Evolutionary conservation across 495 filamentous ascomycete genomes (phyloP).

Genomic region (Xylaria scruposa): DNA sequence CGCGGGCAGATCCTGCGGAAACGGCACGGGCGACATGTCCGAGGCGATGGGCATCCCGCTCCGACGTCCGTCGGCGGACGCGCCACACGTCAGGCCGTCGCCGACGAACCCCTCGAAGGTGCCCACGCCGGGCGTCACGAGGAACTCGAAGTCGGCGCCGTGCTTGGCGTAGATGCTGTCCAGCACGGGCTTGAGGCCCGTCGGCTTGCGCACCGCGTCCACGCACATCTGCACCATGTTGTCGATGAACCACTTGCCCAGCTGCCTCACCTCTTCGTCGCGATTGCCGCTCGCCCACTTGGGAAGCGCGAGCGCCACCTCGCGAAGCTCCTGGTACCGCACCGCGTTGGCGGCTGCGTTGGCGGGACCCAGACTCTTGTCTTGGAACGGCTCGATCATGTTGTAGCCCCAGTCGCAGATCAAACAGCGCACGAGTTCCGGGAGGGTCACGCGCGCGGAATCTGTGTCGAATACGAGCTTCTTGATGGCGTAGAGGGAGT

Average conservation of each 20-base stretch:
- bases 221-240: conserved; percentile 14
- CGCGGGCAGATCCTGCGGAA: conserved; percentile 17
- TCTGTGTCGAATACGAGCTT: conserved; percentile 19
- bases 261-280: conserved; percentile 7
- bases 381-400: conserved; percentile 35
- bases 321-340: conserved; percentile 26
- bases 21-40: conserved; percentile 33
- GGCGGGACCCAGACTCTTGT: conserved; percentile 28
- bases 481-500: conserved; percentile 27
- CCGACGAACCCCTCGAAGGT: conserved; percentile 37
- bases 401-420: conserved; percentile 33
- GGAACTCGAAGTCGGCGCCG: conserved; percentile 31
- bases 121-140: conserved; percentile 33
- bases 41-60: conserved; percentile 36
- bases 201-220: conserved; percentile 6
- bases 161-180: conserved; percentile 14
- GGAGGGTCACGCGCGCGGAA: conserved; percentile 15
- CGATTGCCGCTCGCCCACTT: conserved; percentile 24
- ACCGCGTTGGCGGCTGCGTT: conserved; percentile 28
- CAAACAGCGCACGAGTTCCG: conserved; percentile 20
- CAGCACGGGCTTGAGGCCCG: neutral
- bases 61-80: conserved; percentile 33
- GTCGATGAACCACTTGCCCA: conserved; percentile 12
- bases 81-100: conserved; percentile 32
- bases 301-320: conserved; percentile 18